A percentile compares a stretch with the other conserved stretches of the same genome.
These are phyloP conservation scores for Tanozyma kutaoensis DNA, from an alignment of 805 yeast genomes.

Conservation along the genomic window DNA sequence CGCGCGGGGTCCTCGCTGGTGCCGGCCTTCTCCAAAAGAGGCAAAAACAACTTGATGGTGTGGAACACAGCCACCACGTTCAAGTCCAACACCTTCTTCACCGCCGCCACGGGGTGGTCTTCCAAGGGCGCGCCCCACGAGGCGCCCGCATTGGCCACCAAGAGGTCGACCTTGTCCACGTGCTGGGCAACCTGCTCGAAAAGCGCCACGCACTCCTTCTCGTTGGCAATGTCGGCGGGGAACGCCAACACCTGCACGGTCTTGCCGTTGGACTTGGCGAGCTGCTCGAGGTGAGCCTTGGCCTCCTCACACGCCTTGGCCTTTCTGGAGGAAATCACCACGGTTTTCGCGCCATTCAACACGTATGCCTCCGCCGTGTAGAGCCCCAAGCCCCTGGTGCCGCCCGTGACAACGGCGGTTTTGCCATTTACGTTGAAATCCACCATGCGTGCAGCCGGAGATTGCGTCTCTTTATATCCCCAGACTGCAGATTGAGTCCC, in stretches of 20 bases:
- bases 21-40: conserved; percentile 41
- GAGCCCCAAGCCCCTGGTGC: conserved; percentile 64
- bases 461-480: too few relatives aligned
- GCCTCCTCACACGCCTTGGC: conserved; percentile 49
- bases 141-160: conserved; percentile 72
- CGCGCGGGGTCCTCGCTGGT: conserved; percentile 45
- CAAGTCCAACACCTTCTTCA: conserved; percentile 49
- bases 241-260: conserved; percentile 23
- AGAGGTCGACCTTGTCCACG: conserved; percentile 40
- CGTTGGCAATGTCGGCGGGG: conserved; percentile 43
- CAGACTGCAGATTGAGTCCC: too few relatives aligned
- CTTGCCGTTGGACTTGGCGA: conserved; percentile 21
- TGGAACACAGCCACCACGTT: conserved; percentile 59
- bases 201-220: conserved; percentile 33
- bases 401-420: conserved; percentile 59
- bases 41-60: conserved; percentile 50
- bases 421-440: conserved; percentile 45
- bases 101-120: conserved; percentile 45
- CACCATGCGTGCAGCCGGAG: too few relatives aligned
- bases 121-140: conserved; percentile 61
- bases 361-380: conserved; percentile 54
- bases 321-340: conserved; percentile 55
- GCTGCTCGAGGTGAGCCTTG: conserved; percentile 22
- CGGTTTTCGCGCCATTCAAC: conserved; percentile 45
- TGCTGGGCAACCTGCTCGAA: conserved; percentile 22